Evolutionary conservation across 2,329 filamentous ascomycete species (phyloP), one percentile per base, ranked within the genome.

Genomic region (Hysterium pulicare): DNA sequence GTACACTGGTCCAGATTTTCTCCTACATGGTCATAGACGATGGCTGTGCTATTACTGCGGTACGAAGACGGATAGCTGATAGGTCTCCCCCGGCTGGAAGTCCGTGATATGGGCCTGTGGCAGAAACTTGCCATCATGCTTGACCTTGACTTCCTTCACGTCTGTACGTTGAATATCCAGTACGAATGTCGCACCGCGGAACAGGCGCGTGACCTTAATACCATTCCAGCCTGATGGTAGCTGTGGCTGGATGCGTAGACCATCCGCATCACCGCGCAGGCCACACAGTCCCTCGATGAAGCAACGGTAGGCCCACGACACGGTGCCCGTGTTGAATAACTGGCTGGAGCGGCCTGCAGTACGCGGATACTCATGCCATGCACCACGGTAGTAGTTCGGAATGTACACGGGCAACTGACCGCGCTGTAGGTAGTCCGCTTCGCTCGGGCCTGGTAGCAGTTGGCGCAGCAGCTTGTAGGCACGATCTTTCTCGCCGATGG

Each of bases 331-430:
- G 56, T 80, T 80, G 64, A 81, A 79, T 13, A 81, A 57, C 56
- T 79, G 76, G 50, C 74, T 78, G 8, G 75, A 78, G 0, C 77
- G 71, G 2, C 77, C 77, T 4, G 77, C 76, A 0, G 76, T 79
- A 33, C 75, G 62, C 2, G 74, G 74, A 49, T 68, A 71, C 54
- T 71, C 57, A 38, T 66, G 66, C 59, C 67, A 77, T 0, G 71
- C 75, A 2, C 75, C 75, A 16, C 75, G 73, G 64, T 79, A 81
- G 61, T 80, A 81, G 54, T 79, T 81, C 11, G 77, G 77, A 30
- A 80, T 76, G 55, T 75, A 81, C 13, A 79, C 69, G 0, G 77
- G 77, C 33, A 81, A 61, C 61, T 81, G 77, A 9, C 77, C 77
- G 11, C 77, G 67, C 47, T 72, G 74, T 17, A 71, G 33, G 44